Evolutionary conservation across 2,329 filamentous ascomycete genomes (phyloP).

Genomic region (Ophiocordyceps camponoti-rufipedis): DNA sequence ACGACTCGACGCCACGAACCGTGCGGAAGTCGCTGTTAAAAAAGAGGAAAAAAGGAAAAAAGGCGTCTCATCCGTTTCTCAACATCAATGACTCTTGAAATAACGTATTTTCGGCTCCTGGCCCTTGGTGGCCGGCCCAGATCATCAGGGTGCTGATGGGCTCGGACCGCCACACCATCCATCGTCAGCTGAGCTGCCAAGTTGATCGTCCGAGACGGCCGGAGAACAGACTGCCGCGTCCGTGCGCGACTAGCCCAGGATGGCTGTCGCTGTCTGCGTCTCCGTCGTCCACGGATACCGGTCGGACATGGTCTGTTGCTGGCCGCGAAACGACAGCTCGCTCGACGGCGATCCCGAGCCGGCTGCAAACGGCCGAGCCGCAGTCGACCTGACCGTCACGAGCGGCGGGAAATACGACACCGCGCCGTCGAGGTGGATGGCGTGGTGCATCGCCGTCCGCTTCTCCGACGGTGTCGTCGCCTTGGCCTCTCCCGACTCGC

Average conservation of each 20-base stretch:
- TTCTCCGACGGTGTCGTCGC: not conserved
- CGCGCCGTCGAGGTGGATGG: constrained; percentile 11
- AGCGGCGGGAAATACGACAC: constrained; percentile 5
- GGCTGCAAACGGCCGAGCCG: constrained; percentile 16
- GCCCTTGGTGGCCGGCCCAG: not conserved
- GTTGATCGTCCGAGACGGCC: not conserved
- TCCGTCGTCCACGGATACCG: constrained; percentile 30
- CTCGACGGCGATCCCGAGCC: constrained; percentile 27
- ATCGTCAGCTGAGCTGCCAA: not conserved
- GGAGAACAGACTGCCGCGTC: not conserved
- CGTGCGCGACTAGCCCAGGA: constrained; percentile 15
- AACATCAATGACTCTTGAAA: not conserved
- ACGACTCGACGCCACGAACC: too few relatives aligned
- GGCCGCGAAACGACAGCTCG: constrained; percentile 19
- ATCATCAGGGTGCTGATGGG: not conserved
- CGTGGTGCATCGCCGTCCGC: constrained; percentile 1
- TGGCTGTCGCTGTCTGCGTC: constrained; percentile 30
- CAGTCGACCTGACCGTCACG: constrained; percentile 3
- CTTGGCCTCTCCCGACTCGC: not conserved
- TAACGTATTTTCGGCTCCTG: not conserved
- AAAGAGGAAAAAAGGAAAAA: not conserved
- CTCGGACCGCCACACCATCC: not conserved
- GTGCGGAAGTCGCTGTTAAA: too few relatives aligned
- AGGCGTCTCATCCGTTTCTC: not conserved
- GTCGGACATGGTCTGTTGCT: constrained; percentile 16